phyloP scores from a whole-genome alignment of 129 eudicot genomes.

The Artemisia annua region DNA sequence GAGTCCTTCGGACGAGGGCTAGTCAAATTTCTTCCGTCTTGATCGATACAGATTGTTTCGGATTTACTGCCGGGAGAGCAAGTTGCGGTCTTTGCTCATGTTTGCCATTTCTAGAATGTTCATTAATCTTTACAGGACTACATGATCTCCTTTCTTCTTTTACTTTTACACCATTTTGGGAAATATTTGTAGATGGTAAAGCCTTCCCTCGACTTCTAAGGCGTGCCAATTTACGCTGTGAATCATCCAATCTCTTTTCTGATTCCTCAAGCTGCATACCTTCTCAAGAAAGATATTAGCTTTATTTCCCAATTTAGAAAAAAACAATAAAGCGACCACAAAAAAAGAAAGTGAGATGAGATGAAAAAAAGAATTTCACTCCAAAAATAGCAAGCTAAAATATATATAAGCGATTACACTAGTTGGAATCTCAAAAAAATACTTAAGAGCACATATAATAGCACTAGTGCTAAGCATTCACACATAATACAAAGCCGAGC shows the following conservation, averaged over 20 bases:
- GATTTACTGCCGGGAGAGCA: constrained; percentile 51
- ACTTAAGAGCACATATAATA: not conserved
- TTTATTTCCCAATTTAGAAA: constrained; percentile 22
- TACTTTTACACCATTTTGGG: constrained; percentile 30
- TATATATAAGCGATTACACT: not conserved
- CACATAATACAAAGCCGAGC: constrained; percentile 7
- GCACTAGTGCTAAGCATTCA: not conserved
- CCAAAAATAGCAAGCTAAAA: not conserved
- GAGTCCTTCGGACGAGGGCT: too few species aligned
- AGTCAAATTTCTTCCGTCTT: constrained; percentile 39
- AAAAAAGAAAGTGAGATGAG: not conserved
- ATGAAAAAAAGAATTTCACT: too few species aligned
- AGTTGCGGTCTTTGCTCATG: constrained; percentile 49
- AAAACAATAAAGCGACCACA: not conserved
- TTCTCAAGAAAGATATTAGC: constrained; percentile 39
- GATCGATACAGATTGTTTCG: constrained; percentile 34
- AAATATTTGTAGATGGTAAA: constrained; percentile 29
- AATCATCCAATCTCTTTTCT: constrained; percentile 63
- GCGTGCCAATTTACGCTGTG: constrained; percentile 64
- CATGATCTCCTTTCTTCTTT: constrained; percentile 54
- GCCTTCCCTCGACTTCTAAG: constrained; percentile 43
- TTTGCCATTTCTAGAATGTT: constrained; percentile 38
- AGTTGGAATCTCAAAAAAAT: not conserved
- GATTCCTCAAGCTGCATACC: constrained; percentile 73
- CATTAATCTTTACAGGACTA: constrained; percentile 43